Evolutionary conservation across 2,329 filamentous ascomycete genomes (phyloP).

Genomic region (Trichoderma citrinoviride): DNA sequence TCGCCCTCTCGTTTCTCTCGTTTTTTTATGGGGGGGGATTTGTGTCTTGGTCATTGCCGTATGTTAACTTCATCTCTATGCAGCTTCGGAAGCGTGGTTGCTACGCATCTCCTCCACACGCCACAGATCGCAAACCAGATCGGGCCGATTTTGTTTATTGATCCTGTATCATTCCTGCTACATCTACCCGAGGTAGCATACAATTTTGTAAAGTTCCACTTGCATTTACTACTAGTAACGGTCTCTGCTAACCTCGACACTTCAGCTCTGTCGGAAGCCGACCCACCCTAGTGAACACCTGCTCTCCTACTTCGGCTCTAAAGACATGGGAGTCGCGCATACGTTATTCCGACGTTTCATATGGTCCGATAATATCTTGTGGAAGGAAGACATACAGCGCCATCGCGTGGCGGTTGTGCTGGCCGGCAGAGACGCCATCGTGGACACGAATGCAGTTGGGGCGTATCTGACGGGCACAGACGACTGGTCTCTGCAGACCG

Average conservation of each 20-base stretch:
- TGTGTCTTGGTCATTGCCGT: neutral
- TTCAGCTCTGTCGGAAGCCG: constrained; percentile 40
- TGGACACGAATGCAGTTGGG: constrained; percentile 52
- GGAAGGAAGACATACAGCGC: constrained; percentile 53
- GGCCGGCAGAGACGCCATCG: constrained; percentile 52
- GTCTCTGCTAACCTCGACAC: constrained; percentile 19
- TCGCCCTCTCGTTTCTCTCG: constrained; percentile 22
- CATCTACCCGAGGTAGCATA: constrained; percentile 62
- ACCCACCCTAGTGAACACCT: constrained; percentile 55
- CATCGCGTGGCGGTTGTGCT: constrained; percentile 48
- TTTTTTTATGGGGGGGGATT: no score
- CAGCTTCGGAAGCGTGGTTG: constrained; percentile 54
- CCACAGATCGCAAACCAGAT: constrained; percentile 37
- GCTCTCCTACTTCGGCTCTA: constrained; percentile 58
- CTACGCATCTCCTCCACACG: constrained; percentile 53
- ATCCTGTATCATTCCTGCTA: constrained; percentile 59
- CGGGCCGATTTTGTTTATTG: constrained; percentile 52
- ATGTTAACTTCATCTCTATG: constrained; percentile 16
- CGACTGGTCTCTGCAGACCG: constrained; percentile 25
- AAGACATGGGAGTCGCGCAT: constrained; percentile 57
- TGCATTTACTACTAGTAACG: neutral
- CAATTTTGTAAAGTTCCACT: constrained; percentile 48
- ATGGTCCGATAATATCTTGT: constrained; percentile 60
- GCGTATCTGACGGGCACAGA: constrained; percentile 46
- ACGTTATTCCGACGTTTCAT: constrained; percentile 58